Percentiles rank a stretch among this genome's conserved stretches.
phyloP scores from a whole-genome alignment of 163 green algal genomes.

The Scenedesmus sp. region DNA sequence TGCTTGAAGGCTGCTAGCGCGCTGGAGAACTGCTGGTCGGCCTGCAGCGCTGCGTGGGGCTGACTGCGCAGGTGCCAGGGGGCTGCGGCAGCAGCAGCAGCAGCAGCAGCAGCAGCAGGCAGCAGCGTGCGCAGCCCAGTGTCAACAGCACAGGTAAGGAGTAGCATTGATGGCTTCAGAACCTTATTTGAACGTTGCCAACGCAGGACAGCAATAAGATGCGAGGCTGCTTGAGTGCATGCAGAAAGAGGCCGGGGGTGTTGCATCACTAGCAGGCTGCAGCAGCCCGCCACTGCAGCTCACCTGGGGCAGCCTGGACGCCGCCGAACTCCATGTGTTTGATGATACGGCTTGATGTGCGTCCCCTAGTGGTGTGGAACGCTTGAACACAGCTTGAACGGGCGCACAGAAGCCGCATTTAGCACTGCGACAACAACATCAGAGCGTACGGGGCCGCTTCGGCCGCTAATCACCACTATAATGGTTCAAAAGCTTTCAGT shows the following conservation, averaged over 20 bases:
- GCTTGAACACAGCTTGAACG: background rate
- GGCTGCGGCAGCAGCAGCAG: background rate
- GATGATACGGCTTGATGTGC: background rate
- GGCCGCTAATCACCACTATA: background rate
- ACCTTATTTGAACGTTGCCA: background rate
- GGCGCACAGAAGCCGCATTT: background rate
- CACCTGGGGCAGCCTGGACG: background rate
- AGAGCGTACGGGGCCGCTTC: background rate
- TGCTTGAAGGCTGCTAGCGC: background rate
- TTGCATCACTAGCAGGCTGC: background rate
- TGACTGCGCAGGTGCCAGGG: slow-evolving; percentile 16
- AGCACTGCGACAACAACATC: background rate
- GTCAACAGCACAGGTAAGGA: background rate
- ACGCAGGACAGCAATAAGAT: background rate
- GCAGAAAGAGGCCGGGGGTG: background rate
- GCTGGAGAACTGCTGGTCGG: background rate
- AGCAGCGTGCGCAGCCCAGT: background rate
- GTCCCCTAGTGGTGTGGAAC: background rate
- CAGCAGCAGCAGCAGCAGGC: background rate
- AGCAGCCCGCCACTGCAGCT: slow-evolving; percentile 1
- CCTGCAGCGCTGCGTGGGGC: background rate
- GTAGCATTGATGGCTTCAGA: too few species aligned
- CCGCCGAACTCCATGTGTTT: background rate
- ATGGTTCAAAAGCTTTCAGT: background rate
- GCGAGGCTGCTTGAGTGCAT: background rate